Evolutionary conservation across 192 early-diverging fungal genomes (phyloP).

Genomic region (Backusella liffmaniae): DNA sequence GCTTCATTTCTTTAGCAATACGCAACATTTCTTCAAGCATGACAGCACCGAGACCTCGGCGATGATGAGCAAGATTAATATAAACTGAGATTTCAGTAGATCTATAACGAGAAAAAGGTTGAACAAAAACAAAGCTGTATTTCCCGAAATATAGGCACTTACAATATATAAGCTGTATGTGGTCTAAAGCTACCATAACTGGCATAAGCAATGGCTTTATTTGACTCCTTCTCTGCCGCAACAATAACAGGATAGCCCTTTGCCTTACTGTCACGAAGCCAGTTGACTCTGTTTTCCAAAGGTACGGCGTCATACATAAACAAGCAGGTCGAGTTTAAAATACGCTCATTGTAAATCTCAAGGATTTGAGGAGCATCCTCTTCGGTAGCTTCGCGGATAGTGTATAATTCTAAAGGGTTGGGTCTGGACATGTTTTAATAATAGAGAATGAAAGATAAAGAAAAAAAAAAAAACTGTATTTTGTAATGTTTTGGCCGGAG

Average conservation of each 20-base stretch:
- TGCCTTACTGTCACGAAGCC: slow-evolving; percentile 37
- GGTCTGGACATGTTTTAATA: neutral
- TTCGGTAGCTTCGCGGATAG: slow-evolving; percentile 39
- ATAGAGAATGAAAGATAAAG: too few species aligned
- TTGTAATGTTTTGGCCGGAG: too few species aligned
- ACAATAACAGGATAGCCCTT: slow-evolving; percentile 50
- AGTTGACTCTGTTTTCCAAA: slow-evolving; percentile 35
- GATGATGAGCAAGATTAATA: slow-evolving; percentile 45
- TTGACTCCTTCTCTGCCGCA: slow-evolving; percentile 30
- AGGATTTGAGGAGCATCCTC: slow-evolving; percentile 39
- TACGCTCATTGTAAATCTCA: slow-evolving; percentile 49
- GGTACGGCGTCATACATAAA: slow-evolving; percentile 45
- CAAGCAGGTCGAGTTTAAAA: slow-evolving; percentile 38
- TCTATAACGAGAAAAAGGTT: slow-evolving; percentile 16
- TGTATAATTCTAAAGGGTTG: slow-evolving; percentile 31
- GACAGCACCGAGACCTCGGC: slow-evolving; percentile 41
- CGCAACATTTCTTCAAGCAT: slow-evolving; percentile 40
- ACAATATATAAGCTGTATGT: slow-evolving; percentile 18
- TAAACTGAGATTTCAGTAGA: slow-evolving; percentile 54
- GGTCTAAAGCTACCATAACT: slow-evolving; percentile 24
- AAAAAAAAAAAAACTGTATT: too few species aligned
- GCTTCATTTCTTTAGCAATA: slow-evolving; percentile 37
- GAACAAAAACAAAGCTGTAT: too few species aligned
- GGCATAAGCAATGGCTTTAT: slow-evolving; percentile 25
- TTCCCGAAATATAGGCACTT: neutral